Conservation (phyloP, 192 early-diverging fungal genomes). For the Dissophora globulifera region DNA sequence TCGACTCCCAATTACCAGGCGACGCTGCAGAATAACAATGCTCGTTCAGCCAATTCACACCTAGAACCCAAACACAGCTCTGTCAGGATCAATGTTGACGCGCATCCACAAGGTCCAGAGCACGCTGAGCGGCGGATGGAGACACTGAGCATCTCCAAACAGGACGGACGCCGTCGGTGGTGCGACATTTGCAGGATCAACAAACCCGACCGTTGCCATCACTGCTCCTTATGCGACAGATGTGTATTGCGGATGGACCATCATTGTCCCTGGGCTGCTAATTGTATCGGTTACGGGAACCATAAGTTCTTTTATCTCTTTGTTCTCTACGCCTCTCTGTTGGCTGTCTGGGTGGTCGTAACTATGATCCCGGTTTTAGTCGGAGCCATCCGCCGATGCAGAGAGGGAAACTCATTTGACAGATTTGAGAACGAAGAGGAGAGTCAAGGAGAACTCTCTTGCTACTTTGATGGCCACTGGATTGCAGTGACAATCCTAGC, state of each 20-base stretch:
- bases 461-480: conserved; percentile 54
- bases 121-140: conserved; percentile 2
- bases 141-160: conserved; percentile 37
- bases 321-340: conserved; percentile 53
- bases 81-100: neutral
- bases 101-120: too few relatives aligned
- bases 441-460: neutral
- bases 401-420: neutral
- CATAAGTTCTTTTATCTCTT: conserved; percentile 64
- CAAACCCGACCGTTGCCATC: conserved; percentile 66
- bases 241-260: conserved; percentile 70
- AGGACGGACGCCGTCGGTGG: conserved; percentile 32
- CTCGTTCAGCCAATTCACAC: neutral
- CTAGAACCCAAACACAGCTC: neutral
- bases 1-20: neutral
- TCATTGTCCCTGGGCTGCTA: conserved; percentile 58
- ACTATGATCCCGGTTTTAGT: conserved; percentile 51
- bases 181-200: conserved; percentile 55
- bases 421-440: neutral
- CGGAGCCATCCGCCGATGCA: conserved; percentile 11
- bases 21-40: neutral
- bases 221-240: conserved; percentile 60
- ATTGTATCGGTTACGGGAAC: conserved; percentile 61
- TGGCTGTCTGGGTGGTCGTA: conserved; percentile 49
- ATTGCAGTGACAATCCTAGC: conserved; percentile 46